Conservation (phyloP, 495 filamentous ascomycete species). For the Acidomyces sp. region DNA sequence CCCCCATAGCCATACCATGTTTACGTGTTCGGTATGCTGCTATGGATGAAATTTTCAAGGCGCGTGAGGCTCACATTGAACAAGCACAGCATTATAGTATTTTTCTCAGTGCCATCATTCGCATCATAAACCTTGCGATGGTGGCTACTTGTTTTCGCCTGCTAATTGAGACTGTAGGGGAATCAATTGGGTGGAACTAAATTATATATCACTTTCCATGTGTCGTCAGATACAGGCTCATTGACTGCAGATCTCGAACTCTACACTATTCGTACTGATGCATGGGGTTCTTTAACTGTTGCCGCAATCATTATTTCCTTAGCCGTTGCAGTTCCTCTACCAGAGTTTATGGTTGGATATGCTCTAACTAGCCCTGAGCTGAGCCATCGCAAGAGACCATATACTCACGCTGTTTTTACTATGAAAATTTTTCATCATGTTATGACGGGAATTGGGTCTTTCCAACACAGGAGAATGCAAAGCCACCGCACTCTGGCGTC, state of each 20-base stretch:
- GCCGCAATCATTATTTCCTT: constrained; percentile 17
- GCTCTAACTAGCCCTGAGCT: constrained; percentile 2
- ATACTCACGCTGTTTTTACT: constrained; percentile 15
- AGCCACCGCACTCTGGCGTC: constrained; percentile 16
- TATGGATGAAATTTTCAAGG: background rate
- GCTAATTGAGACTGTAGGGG: background rate
- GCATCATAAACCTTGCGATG: constrained; percentile 13
- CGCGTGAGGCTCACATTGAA: background rate
- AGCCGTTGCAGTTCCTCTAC: constrained; percentile 17
- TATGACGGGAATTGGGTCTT: constrained; percentile 17
- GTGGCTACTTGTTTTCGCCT: constrained; percentile 19
- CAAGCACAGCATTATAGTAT: constrained; percentile 21
- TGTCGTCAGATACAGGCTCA: constrained; percentile 2
- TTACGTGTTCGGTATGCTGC: constrained; percentile 19
- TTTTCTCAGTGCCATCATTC: constrained; percentile 12
- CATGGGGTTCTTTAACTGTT: constrained; percentile 15
- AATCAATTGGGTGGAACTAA: background rate
- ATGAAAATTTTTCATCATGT: constrained; percentile 20
- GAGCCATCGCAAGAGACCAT: constrained; percentile 14
- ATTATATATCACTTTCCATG: constrained; percentile 4
- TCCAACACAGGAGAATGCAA: constrained; percentile 11
- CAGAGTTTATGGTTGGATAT: constrained; percentile 9
- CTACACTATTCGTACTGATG: constrained; percentile 22
- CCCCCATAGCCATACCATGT: constrained; percentile 22
- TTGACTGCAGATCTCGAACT: constrained; percentile 20